phyloP scores from a whole-genome alignment of 345 rosid genomes.

The Ailanthus altissimus region DNA sequence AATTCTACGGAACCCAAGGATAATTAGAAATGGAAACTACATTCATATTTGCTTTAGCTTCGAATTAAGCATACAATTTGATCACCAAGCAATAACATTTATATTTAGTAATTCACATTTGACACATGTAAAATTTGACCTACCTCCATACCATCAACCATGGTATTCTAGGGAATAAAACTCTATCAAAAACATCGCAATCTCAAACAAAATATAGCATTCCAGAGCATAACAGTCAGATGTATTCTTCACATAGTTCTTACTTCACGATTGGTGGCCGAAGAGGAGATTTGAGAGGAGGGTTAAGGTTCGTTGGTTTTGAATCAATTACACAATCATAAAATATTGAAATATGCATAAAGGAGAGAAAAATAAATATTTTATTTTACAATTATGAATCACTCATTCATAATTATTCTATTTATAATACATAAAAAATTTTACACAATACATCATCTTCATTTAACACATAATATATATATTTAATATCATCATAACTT shows the following conservation, averaged over 20 bases:
- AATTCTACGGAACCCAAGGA: not conserved
- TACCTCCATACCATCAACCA: not conserved
- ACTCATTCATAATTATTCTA: no score
- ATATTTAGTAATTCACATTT: not conserved
- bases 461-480: no score
- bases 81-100: not conserved
- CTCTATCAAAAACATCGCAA: not conserved
- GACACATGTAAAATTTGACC: no score
- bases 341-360: no score
- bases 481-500: no score
- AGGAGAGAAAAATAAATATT: no score
- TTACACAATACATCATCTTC: no score
- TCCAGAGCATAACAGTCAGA: not conserved
- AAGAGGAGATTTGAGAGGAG: constrained; percentile 46
- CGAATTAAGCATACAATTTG: not conserved
- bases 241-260: not conserved
- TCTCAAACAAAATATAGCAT: constrained; percentile 34
- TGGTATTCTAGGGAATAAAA: not conserved
- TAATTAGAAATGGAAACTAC: not conserved
- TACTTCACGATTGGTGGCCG: not conserved
- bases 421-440: no score
- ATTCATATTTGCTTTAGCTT: not conserved
- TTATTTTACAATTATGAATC: no score
- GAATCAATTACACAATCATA: no score
- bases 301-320: no score